Percentiles rank a stretch among this genome's conserved stretches.
Evolutionary conservation across 768 basidiomycete genomes (phyloP).

Genomic region (Trametes punicea): DNA sequence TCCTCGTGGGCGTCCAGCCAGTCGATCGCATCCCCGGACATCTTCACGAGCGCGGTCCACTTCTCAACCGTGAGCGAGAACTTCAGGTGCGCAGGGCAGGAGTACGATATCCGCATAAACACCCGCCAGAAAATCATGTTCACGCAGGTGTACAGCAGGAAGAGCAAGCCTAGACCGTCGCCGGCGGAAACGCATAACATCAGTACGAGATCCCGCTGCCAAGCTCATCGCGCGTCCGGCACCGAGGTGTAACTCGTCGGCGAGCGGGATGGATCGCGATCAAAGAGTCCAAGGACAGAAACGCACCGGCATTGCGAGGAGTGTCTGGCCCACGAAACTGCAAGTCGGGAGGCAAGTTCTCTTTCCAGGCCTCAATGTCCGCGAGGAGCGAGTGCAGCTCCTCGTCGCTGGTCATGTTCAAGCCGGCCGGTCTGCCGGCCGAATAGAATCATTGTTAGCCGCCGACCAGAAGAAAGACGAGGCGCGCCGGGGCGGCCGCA

Average conservation of each 20-base stretch:
- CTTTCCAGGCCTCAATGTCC: slow-evolving; percentile 77
- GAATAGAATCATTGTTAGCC: slow-evolving; percentile 8
- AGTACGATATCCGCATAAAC: slow-evolving; percentile 96
- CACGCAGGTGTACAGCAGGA: slow-evolving; percentile 84
- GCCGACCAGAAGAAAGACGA: not conserved
- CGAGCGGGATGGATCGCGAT: not conserved
- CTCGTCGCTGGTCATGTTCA: slow-evolving; percentile 81
- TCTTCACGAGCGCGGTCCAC: slow-evolving; percentile 69
- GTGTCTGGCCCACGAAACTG: slow-evolving; percentile 72
- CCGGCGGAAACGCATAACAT: not conserved
- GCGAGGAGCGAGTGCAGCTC: slow-evolving; percentile 60
- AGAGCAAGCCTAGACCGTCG: slow-evolving; percentile 64
- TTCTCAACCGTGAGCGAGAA: slow-evolving; percentile 77
- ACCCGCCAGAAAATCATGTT: slow-evolving; percentile 98
- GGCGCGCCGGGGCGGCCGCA: slow-evolving; percentile 18
- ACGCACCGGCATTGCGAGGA: slow-evolving; percentile 62
- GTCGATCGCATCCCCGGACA: slow-evolving; percentile 80
- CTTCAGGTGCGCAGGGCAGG: slow-evolving; percentile 85
- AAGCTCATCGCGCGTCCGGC: not conserved
- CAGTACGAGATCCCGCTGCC: not conserved
- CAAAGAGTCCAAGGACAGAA: not conserved
- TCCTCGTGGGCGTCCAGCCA: slow-evolving; percentile 84
- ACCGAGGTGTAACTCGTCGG: not conserved
- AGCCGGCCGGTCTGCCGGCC: slow-evolving; percentile 70
- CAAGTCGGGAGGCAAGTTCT: slow-evolving; percentile 71